These are phyloP conservation scores for Solanum chmielewskii DNA, from an alignment of 257 asterid genomes.

Conservation along the genomic window DNA sequence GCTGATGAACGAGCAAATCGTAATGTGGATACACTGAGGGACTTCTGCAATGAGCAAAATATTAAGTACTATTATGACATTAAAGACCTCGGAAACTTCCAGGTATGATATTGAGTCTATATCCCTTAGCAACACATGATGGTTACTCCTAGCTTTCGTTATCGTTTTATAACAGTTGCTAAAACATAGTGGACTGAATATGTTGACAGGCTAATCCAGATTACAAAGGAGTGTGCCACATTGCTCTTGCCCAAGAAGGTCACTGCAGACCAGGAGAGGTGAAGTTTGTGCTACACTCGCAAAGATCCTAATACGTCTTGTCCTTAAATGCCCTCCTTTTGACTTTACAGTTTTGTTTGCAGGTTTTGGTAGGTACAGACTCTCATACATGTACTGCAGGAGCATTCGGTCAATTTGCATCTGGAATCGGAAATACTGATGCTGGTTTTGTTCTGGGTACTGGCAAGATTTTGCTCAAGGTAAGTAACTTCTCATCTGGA, in stretches of 20 bases:
- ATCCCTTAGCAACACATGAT: background rate
- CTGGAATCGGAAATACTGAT: constrained; percentile 96
- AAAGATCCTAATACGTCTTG: background rate
- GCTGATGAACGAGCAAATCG: constrained; percentile 85
- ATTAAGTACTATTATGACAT: constrained; percentile 89
- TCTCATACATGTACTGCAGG: constrained; percentile 97
- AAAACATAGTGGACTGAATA: background rate
- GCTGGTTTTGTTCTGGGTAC: constrained; percentile 90
- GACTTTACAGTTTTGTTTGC: background rate
- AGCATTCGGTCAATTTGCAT: constrained; percentile 95
- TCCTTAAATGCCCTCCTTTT: background rate
- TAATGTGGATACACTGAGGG: constrained; percentile 81
- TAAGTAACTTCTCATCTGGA: background rate
- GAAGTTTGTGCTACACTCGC: background rate
- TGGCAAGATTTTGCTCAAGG: constrained; percentile 98
- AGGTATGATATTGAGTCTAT: constrained; percentile 19
- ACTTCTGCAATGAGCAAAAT: constrained; percentile 71
- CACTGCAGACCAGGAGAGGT: constrained; percentile 99
- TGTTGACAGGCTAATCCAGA: constrained; percentile 72
- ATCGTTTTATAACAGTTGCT: background rate
- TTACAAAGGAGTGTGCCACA: constrained; percentile 96
- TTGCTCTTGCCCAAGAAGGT: constrained; percentile 99
- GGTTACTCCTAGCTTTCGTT: background rate
- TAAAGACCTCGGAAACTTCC: constrained; percentile 80
- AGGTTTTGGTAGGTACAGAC: constrained; percentile 87